Base-by-base conservation (phyloP, 2,329 filamentous ascomycete genomes). In the Ophiostoma perfectum region DNA sequence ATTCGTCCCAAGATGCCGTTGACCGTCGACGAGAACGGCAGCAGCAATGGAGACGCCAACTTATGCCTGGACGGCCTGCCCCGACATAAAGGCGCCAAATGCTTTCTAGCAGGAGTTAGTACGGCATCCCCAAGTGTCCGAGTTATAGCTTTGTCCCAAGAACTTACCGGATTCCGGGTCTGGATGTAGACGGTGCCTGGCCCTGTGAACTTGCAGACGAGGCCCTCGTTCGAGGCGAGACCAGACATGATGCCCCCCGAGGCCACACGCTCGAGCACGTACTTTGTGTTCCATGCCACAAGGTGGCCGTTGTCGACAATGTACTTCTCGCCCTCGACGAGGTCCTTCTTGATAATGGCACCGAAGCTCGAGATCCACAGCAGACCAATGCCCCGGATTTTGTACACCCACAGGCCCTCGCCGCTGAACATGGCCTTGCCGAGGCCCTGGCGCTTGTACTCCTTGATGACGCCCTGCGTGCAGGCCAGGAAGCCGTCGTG, bases 221-320 rank as follows among this genome's bases (percentile, higher is more conserved):
- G 81, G 0, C 95, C 95, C 79, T 99, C 95, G 0, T 85, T 90
- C 0, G 92, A 89, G 41, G 88, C 87, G 36, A 97, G 78, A 9
- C 89, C 88, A n/a, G 91, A 94, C n/a, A 99, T 90, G 71, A 99
- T 88, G 49, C 95, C 95, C 2, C 95, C 95, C 3, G 91, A 95
- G 0, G 94, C 89, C 4, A 96, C 90, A 16, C 95, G 88, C 80
- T 97, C 93, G 71, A 99, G 87, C 4, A 91, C 84, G 75, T 98
- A 99, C 75, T 96, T 92, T 75, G 91, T 93, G 77, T 97, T 97
- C 95, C 95, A 99, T 0, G 95, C 94, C 0, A 98, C 93, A 0
- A 98, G 83, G 73, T 98, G 93, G 3, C 92, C 92, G 74, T 97
- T 97, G 75, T 97, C 92, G 68, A 97, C 88, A 72, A 95, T 92